A percentile compares a stretch with the other conserved stretches of the same genome.
These are phyloP conservation scores for Annulohypoxylon moriforme DNA, from an alignment of 495 filamentous ascomycete genomes.

Conservation along the genomic window DNA sequence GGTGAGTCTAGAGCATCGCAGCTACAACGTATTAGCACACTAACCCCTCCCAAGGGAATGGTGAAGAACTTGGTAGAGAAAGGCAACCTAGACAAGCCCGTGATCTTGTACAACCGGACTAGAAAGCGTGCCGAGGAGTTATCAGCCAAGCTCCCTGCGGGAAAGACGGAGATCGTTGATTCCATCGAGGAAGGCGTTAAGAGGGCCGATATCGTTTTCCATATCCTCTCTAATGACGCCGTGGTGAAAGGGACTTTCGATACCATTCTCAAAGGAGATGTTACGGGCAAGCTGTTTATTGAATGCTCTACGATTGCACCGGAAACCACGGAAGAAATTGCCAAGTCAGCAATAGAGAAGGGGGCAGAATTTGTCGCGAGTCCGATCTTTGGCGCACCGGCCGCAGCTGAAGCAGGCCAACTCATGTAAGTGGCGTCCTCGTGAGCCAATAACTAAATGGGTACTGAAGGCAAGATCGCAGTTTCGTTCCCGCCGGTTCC, in stretches of 20 bases:
- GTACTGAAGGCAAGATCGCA: constrained; percentile 27
- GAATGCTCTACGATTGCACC: constrained; percentile 93
- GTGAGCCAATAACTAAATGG: background rate
- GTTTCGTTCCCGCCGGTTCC: constrained; percentile 81
- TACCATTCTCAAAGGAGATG: constrained; percentile 63
- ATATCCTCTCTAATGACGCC: constrained; percentile 81
- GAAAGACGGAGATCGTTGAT: constrained; percentile 69
- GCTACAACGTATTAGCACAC: constrained; percentile 8
- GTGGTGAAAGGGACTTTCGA: constrained; percentile 71
- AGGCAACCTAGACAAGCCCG: constrained; percentile 72
- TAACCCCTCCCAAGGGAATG: constrained; percentile 74
- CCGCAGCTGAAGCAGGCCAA: constrained; percentile 78
- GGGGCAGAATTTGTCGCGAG: constrained; percentile 81
- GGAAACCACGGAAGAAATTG: constrained; percentile 75
- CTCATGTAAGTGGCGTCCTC: constrained; percentile 57
- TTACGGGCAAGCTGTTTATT: constrained; percentile 77
- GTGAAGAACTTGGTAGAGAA: constrained; percentile 83
- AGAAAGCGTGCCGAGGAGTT: constrained; percentile 67
- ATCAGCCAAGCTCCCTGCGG: constrained; percentile 62
- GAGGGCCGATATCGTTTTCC: constrained; percentile 82
- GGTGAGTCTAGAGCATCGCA: constrained; percentile 61
- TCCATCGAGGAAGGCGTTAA: constrained; percentile 73
- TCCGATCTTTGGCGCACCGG: constrained; percentile 85
- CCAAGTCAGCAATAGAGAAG: constrained; percentile 62
- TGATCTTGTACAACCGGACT: constrained; percentile 86